Conservation (phyloP, 129 eudicot genomes). For the Flaveria linearis region DNA sequence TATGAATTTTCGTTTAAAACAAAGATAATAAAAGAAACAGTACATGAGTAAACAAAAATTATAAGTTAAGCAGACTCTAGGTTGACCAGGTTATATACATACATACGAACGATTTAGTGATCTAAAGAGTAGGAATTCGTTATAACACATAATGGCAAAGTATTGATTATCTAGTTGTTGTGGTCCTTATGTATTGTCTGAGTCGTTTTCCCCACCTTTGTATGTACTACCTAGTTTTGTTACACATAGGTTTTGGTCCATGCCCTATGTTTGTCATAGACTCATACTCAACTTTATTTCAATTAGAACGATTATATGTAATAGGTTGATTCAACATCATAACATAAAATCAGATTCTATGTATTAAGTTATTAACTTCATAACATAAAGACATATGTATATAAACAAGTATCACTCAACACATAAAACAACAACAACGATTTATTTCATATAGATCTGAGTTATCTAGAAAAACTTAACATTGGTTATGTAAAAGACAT, state of each 20-base stretch:
- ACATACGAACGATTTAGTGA: background rate
- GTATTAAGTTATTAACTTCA: background rate
- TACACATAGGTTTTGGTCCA: conserved; percentile 10
- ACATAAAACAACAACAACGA: background rate
- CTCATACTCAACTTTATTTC: background rate
- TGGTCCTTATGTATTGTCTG: conserved; percentile 1
- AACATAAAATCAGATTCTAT: background rate
- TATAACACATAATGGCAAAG: background rate
- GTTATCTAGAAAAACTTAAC: background rate
- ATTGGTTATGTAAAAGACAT: background rate
- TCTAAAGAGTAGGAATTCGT: background rate
- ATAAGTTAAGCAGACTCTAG: background rate
- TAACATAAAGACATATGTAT: background rate
- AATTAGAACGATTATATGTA: background rate
- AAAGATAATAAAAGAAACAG: background rate
- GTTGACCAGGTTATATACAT: background rate
- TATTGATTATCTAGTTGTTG: conserved; percentile 1
- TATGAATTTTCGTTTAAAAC: background rate
- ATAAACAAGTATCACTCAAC: background rate
- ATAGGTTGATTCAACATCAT: background rate
- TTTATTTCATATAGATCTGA: background rate
- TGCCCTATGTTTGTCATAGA: background rate
- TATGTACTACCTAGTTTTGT: background rate
- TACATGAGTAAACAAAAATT: background rate
- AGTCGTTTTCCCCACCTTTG: conserved; percentile 17